Evolutionary conservation across 2,329 filamentous ascomycete genomes (phyloP), one percentile per base, ranked within the genome.

Genomic region (Cytospora chrysosperma): DNA sequence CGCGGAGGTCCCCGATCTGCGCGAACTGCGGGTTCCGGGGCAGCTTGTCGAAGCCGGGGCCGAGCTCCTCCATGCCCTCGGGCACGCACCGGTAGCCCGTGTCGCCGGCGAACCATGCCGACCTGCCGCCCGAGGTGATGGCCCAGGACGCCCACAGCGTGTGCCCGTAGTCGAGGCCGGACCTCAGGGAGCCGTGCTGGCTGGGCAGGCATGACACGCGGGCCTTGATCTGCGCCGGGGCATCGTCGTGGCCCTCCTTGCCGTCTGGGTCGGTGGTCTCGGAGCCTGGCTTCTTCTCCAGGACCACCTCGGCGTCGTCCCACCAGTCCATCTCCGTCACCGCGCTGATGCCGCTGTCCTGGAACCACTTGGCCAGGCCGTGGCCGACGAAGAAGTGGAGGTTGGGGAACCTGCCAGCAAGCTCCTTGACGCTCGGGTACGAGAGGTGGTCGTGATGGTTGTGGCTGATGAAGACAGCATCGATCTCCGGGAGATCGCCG

Each of bases 261-360:
- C 34, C n/a, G 19, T 27, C 12, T 3, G 10, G 6, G 2, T 13
- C 24, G 19, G 21, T 13, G 19, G 21, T 13, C 21, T 28, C 12
- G 1, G 30, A 12, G 10, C 30, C 17, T 19, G 30, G 4, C 1
- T 2, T 4, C 12, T 43, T 59, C 5, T 59, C 28, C 30, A 59
- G 13, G 9, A 19, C 34, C 8, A 61, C 59, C 51, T 61, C 59
- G 8, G 59, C 59, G 4, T 61, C 51, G 1, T 91, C 85, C 89
- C 89, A 92, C 89, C 89, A 92, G 73, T 92, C 89, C 68, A 92
- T 70, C 72, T 92, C 89, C 0, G 85, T 88, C 24, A 88, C 81
- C 59, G 58, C 26, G 0, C 58, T 56, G 21, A 91, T 84, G 0
- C 85, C 87, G 53, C 78, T 81, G 13, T 80, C 76, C 5, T 77